Evolutionary conservation across 352 stramenopile species (phyloP), one percentile per base, ranked within the genome.

Genomic region (Phytopythium kandeliae): DNA sequence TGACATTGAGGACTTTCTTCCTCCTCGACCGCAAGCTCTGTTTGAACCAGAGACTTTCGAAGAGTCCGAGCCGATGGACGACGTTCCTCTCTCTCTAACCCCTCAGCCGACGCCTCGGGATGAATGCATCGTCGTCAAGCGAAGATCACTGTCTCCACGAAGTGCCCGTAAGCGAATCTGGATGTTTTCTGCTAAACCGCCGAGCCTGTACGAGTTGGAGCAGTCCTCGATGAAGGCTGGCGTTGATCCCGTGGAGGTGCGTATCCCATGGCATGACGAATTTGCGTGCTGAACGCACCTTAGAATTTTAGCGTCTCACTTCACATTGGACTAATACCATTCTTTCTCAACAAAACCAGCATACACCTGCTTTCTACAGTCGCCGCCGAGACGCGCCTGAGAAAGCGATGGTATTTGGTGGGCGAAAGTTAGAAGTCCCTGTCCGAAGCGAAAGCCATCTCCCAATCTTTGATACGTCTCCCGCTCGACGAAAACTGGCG

Each of bases 401-500:
- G 0, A 89, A 89, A 57, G 50, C 78, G 3, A 67, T 92, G 45
- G 51, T 91, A 7, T 95, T 90, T 63, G 82, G 75, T 37, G 81
- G 84, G 7, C 69, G 78, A 35, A 86, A 84, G 33, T 87, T 88
- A 38, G 55, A 74, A 21, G 89, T 94, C 60, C 50, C 51, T 7
- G 58, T 67, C 2, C 60, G 63, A 0, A 69, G 66, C 53, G 31
- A 67, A 7, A 58, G 25, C 1, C 63, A 84, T 45, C 49, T 85
- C 11, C 43, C 31, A 3, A 19, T 31, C 9, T 95, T 90, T 57
- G 54, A 89, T 48, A 88, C 82, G 11, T 47, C 33, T 1, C 19
- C 31, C 9, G 40, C 51, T 25, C 51, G 60, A 7, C 47, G 55
- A 21, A 28, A 62, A 31, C 25, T 64, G 25, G 46, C 51, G n/a